Evolutionary conservation across 768 basidiomycete species (phyloP), one percentile per base, ranked within the genome.

Genomic region (Tricholoma terreum): DNA sequence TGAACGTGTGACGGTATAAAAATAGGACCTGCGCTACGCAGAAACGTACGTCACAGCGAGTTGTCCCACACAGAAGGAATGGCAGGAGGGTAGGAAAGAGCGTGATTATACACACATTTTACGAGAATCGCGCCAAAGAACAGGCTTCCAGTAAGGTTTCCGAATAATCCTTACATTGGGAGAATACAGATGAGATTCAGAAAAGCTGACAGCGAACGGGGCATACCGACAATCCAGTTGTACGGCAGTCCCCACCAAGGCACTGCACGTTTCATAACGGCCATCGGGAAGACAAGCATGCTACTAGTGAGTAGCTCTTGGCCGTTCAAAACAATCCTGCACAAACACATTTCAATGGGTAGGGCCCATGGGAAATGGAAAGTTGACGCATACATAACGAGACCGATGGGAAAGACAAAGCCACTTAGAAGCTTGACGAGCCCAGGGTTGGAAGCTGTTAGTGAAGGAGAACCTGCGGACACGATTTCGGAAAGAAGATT

Each of bases 231-330:
- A 14, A 84, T 59, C 84, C 85, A 89, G 67, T 90, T 89, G 42
- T 84, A 68, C 12, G 80, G 81, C 38, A 90, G 69, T 42, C 83
- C 75, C 87, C 87, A 90, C 81, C 83, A 83, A 5, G 88, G 88
- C 49, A 90, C 73, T 0, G 77, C 81, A 17, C 84, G 70, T 63
- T 80, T 89, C 35, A 81, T 58, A 12, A 80, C 69, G 17, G 84
- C 87, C 85, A 90, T 89, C 8, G 88, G 85, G 62, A 87, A 84
- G 10, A 81, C 87, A 86, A 90, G 81, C 81, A 90, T 84, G 65
- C 89, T 87, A 64, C 87, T 89, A 49, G 88, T 90, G 34, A 90
- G 67, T 0, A 90, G 77, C 56, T 90, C 88, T 43, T 84, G 75
- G 1, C 84, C 84, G 70, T 88, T 85, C 12, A 90, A 73, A 12